A percentile compares a stretch with the other conserved stretches of the same genome.
phyloP scores from a whole-genome alignment of 2,329 filamentous ascomycete genomes.

The Kalmusia sp. region DNA sequence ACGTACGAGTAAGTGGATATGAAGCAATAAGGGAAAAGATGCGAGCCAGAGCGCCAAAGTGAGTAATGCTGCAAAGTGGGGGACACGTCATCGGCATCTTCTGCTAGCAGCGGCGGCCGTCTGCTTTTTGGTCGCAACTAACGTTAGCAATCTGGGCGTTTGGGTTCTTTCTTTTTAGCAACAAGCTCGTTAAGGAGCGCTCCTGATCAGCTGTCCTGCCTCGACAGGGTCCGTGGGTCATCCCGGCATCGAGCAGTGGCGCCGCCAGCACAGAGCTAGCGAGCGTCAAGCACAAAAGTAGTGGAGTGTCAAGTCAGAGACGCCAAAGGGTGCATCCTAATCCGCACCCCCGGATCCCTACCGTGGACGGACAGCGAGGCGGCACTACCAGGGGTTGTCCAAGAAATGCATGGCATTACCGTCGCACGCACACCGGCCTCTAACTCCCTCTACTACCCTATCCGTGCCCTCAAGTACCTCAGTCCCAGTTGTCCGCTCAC shows the following conservation, averaged over 20 bases:
- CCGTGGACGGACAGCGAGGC: conserved; percentile 27
- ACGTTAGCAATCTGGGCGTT: conserved; percentile 31
- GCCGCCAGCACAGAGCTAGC: conserved; percentile 43
- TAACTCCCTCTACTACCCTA: conserved; percentile 41
- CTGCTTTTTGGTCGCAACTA: conserved; percentile 40
- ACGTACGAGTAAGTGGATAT: conserved; percentile 29
- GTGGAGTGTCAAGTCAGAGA: conserved; percentile 41
- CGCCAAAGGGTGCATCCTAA: conserved; percentile 36
- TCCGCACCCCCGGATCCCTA: conserved; percentile 45
- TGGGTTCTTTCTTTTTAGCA: conserved; percentile 36
- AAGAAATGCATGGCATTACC: conserved; percentile 43
- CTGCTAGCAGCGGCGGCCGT: conserved; percentile 20
- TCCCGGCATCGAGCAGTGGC: conserved; percentile 36
- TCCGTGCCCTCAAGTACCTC: conserved; percentile 40
- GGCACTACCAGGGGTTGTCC: conserved; percentile 21
- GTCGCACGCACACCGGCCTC: conserved; percentile 28
- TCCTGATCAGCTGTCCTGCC: conserved; percentile 40
- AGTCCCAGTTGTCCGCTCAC: conserved; percentile 43
- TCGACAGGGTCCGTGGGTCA: conserved; percentile 40
- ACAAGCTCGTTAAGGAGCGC: conserved; percentile 35
- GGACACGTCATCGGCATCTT: conserved; percentile 43
- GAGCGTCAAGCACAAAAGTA: conserved; percentile 38
- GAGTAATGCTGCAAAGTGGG: conserved; percentile 32
- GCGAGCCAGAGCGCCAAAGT: conserved; percentile 25
- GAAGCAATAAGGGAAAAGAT: conserved; percentile 29